Evolutionary conservation across 2,329 filamentous ascomycete species (phyloP).

Genomic region (Fusarium fujikuroi): DNA sequence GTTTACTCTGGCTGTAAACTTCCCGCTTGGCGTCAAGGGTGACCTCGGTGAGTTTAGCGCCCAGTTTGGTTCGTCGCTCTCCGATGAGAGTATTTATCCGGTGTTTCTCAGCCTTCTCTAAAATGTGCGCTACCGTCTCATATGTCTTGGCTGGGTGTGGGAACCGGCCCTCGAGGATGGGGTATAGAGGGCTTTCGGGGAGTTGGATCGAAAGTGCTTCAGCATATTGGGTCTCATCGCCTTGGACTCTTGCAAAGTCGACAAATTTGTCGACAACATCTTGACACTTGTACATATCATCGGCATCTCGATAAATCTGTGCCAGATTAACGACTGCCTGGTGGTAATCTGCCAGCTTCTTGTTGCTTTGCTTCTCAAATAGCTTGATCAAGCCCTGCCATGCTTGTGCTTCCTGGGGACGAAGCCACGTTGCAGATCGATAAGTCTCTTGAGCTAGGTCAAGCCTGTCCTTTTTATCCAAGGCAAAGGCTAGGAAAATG

Average conservation of each 20-base stretch:
- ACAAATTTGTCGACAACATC: slow-evolving; percentile 83
- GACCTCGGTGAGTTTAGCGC: slow-evolving; percentile 84
- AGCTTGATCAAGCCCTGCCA: slow-evolving; percentile 91
- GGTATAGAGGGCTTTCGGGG: slow-evolving; percentile 83
- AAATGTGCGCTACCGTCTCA: slow-evolving; percentile 81
- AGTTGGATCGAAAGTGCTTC: slow-evolving; percentile 80
- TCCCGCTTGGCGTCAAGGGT: slow-evolving; percentile 89
- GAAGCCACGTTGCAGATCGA: slow-evolving; percentile 74
- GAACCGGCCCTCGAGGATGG: slow-evolving; percentile 83
- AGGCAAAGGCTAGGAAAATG: slow-evolving; percentile 87
- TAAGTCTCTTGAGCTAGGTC: slow-evolving; percentile 84
- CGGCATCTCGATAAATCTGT: slow-evolving; percentile 74
- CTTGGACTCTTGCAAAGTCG: slow-evolving; percentile 76
- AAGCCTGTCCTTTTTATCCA: slow-evolving; percentile 77
- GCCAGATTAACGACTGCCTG: slow-evolving; percentile 78
- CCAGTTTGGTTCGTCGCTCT: slow-evolving; percentile 86
- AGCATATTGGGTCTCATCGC: slow-evolving; percentile 78
- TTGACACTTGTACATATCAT: slow-evolving; percentile 71
- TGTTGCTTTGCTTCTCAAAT: slow-evolving; percentile 79
- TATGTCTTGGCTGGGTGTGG: slow-evolving; percentile 84
- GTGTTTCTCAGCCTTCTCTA: slow-evolving; percentile 87
- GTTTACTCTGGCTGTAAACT: slow-evolving; percentile 76
- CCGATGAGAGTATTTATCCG: slow-evolving; percentile 90
- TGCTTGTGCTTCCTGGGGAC: slow-evolving; percentile 80
- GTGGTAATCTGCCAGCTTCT: slow-evolving; percentile 79